phyloP scores from a whole-genome alignment of 1,139 yeast genomes.

The Trichomonascaceae sp. region DNA sequence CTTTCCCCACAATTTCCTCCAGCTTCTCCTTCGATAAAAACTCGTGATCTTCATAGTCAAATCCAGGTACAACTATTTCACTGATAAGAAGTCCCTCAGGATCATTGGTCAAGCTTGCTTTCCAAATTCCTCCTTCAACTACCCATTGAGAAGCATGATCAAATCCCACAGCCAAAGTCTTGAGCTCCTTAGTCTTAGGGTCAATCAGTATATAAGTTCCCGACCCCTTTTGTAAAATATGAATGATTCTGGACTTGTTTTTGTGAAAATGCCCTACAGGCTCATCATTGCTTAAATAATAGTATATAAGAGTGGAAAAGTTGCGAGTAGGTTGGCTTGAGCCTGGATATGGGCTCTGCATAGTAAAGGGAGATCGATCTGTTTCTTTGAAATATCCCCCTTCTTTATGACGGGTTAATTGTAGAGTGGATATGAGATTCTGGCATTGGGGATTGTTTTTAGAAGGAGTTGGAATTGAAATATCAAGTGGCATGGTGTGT shows the following conservation, averaged over 20 bases:
- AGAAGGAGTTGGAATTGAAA: not conserved
- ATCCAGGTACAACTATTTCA: slow-evolving; percentile 51
- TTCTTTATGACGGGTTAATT: slow-evolving; percentile 36
- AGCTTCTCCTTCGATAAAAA: slow-evolving; percentile 35
- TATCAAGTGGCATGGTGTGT: not conserved
- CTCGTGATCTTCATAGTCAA: slow-evolving; percentile 45
- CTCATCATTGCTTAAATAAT: slow-evolving; percentile 41
- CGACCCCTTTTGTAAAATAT: slow-evolving; percentile 44
- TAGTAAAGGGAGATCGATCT: slow-evolving; percentile 39
- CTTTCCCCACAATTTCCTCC: slow-evolving; percentile 33
- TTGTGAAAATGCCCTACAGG: slow-evolving; percentile 44
- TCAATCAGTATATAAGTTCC: slow-evolving; percentile 45
- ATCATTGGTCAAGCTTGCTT: slow-evolving; percentile 41
- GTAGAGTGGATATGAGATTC: slow-evolving; percentile 4
- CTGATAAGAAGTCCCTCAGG: slow-evolving; percentile 40
- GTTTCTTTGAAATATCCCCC: slow-evolving; percentile 50
- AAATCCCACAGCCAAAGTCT: slow-evolving; percentile 45
- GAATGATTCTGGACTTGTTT: slow-evolving; percentile 44
- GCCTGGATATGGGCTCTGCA: slow-evolving; percentile 33
- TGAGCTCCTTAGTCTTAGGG: slow-evolving; percentile 39
- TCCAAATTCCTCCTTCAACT: slow-evolving; percentile 49
- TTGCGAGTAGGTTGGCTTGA: slow-evolving; percentile 26
- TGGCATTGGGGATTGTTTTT: slow-evolving; percentile 1
- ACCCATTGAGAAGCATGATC: slow-evolving; percentile 51
- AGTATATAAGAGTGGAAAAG: slow-evolving; percentile 43